Evolutionary conservation across 192 early-diverging fungal species (phyloP).

Genomic region (Podila verticillata): DNA sequence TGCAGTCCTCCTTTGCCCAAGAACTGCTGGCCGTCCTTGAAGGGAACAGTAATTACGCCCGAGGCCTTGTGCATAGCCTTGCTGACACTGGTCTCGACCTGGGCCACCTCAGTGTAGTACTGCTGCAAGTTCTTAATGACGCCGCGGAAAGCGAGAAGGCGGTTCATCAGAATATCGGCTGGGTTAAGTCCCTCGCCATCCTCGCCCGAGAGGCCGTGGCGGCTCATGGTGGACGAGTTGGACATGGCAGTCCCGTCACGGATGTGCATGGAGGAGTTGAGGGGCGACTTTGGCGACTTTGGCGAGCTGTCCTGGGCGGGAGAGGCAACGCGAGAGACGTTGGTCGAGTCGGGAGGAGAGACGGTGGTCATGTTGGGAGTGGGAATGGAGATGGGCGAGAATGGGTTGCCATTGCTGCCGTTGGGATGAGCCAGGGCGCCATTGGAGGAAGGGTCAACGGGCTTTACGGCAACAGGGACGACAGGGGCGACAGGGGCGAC

Average conservation of each 20-base stretch:
- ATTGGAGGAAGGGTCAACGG: constrained; percentile 1
- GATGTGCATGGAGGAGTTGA: constrained; percentile 16
- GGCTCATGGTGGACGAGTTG: constrained; percentile 28
- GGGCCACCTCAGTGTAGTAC: constrained; percentile 52
- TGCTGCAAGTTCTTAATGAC: constrained; percentile 50
- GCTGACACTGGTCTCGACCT: constrained; percentile 35
- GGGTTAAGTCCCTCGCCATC: constrained; percentile 48
- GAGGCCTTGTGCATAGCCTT: constrained; percentile 42
- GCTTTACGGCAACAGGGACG: constrained; percentile 1
- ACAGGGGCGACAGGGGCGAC: background rate
- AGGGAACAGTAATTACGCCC: constrained; percentile 31
- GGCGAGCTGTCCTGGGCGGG: background rate
- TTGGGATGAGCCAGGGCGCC: background rate
- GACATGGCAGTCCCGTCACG: constrained; percentile 41
- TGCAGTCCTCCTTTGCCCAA: constrained; percentile 44
- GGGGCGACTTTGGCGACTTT: constrained; percentile 29
- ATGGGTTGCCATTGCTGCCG: background rate
- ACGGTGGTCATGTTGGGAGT: constrained; percentile 14
- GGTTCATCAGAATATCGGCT: constrained; percentile 48
- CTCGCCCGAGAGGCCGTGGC: constrained; percentile 34
- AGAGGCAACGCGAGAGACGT: constrained; percentile 17
- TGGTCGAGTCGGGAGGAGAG: constrained; percentile 21
- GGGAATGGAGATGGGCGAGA: constrained; percentile 30
- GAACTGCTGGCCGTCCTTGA: constrained; percentile 52
- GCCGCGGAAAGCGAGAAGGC: constrained; percentile 47